Evolutionary conservation across 257 asterid species (phyloP).

Genomic region (Solanum appendiculatum): DNA sequence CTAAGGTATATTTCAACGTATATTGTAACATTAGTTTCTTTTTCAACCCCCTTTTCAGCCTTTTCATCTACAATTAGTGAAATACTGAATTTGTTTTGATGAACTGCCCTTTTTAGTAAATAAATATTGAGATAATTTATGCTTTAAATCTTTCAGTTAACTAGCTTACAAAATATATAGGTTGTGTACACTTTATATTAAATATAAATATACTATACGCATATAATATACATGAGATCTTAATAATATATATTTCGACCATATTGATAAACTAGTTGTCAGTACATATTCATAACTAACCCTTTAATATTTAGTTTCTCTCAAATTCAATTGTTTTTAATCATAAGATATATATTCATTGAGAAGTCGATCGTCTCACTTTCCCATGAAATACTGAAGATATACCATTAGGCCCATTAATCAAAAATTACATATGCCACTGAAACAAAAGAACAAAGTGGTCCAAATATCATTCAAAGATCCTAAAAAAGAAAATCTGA

Average conservation of each 20-base stretch:
- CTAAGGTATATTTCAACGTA: background rate
- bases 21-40: no score
- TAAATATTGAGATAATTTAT: no score
- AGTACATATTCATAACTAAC: background rate
- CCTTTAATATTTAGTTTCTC: background rate
- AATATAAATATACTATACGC: no score
- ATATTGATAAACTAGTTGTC: background rate
- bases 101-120: no score
- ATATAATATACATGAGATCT: no score
- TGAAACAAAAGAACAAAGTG: slow-evolving; percentile 21
- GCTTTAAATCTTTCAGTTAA: no score
- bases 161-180: no score
- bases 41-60: background rate
- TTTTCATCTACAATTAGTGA: background rate
- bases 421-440: slow-evolving; percentile 35
- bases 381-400: slow-evolving; percentile 5
- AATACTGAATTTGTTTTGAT: background rate
- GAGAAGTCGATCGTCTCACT: slow-evolving; percentile 24
- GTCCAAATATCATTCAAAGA: slow-evolving; percentile 17
- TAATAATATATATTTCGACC: no score
- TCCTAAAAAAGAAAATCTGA: background rate
- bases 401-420: background rate
- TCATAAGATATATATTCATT: slow-evolving; percentile 9
- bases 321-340: background rate
- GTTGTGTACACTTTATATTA: no score